Base-by-base conservation (phyloP, 2,329 filamentous ascomycete species). In the Alternaria sp. region DNA sequence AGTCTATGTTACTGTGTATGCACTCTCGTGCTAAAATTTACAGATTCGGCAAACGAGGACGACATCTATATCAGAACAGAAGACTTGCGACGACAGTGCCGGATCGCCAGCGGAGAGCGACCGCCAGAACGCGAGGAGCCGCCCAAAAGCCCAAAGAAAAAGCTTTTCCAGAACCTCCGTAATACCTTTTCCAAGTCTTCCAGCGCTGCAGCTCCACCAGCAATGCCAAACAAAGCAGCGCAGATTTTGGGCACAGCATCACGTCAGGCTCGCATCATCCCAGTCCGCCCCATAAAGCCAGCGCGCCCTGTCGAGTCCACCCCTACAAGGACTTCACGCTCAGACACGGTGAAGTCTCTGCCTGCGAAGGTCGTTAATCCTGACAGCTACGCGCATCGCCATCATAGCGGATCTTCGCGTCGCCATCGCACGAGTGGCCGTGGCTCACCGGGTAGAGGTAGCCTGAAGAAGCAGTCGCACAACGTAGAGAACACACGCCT, bases 131-230 rank as follows among this genome's bases (percentile, higher is more conserved):
- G 25, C 26, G 60, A 70, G 8, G 69, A 69, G 21, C 51, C 66
- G 30, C 28, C 43, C 18, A 81, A 78, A 68, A 82, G 79, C 56
- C 80, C 81, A 0, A 82, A 77, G 69, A 82, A 80, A 72, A 78
- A 78, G 58, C 64, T 83, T 25, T 76, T 83, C 54, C 78, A 79
- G 14, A 73, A 76, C 53, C 71, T 67, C 30, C 63, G 77, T 6
- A 75, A 75, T 9, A 66, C 63, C 4, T 78, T 78, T 46, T 69
- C 59, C 26, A 73, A 68, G 33, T 55, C 68, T 8, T 58, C 71
- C 2, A 51, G 47, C 9, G 60, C 20, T 5, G 21, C 11, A 37
- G 45, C 47, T 10, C 47, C 65, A 4, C 50, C 66, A 12, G 65
- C 67, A 21, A 72, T 76, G 69, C 70, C 74, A 9, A 57, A 54